Base-by-base conservation (phyloP, 257 asterid genomes). In the Buddleja alternifolia region DNA sequence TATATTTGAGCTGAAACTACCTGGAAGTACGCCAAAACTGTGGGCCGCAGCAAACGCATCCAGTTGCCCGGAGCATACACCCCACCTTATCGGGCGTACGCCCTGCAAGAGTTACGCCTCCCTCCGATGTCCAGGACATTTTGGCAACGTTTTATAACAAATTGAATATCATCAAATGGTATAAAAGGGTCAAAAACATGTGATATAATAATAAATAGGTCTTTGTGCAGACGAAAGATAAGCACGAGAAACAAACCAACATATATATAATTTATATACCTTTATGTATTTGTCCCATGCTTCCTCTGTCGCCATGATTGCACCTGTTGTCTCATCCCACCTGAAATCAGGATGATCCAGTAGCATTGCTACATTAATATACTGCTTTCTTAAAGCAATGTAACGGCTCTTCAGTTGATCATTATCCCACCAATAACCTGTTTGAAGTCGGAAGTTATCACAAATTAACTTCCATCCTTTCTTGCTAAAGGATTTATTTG, bases 371-470 rank as follows among this genome's bases (percentile, higher is more conserved):
- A 81, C 82, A 64, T 19, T 71, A 56, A 68, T 48, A 75, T 84
- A 90, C 65, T 79, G 94, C 84, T 86, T 90, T 73, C 95, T 86
- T 57, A 90, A 78, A 76, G 85, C 82, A 60, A 70, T 74, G 66
- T 82, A 83, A 60, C 88, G 90, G 77, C 85, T 80, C 86, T 84
- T 90, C 77, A 90, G 62, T 60, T 88, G 96, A 45, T 90, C 97
- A 45, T 69, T 81, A 46, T 90, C 94, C 97, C 97, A 90, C 67
- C 81, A 78, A 32, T 78, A 74, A 56, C 92, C 94, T 4, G 93
- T 88, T 80, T 86, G 86, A 53, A 78, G 79, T 25, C 85, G 86
- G 71, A 90, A 90, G 58, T 83, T 78, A 56, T 88, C 88, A 80
- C 84, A 86, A 60, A 90, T 83, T 75, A 75, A 78, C 66, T 84